Conservation (phyloP, 768 basidiomycete species). For the Russula ochroleuca region DNA sequence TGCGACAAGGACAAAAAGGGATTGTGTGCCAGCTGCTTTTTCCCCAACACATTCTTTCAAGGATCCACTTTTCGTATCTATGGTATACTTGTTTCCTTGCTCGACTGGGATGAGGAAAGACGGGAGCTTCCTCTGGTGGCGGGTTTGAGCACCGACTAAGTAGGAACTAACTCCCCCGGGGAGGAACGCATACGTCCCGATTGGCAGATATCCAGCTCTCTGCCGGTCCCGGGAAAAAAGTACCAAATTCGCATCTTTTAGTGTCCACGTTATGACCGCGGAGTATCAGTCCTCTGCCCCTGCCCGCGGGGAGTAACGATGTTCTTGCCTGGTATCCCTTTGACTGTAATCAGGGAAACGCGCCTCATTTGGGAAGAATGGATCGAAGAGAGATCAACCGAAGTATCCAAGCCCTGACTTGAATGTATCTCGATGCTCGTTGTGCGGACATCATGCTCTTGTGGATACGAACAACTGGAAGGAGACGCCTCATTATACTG, state of each 20-base stretch:
- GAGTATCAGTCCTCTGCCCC: not conserved
- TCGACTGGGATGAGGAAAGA: too few relatives aligned
- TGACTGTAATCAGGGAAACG: not conserved
- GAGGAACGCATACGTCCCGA: too few relatives aligned
- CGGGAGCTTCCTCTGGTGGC: too few relatives aligned
- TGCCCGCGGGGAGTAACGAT: too few relatives aligned
- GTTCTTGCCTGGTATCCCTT: not conserved
- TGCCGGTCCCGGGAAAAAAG: not conserved
- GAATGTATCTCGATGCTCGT: not conserved
- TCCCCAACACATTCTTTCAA: too few relatives aligned
- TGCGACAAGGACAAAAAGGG: too few relatives aligned
- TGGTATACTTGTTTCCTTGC: too few relatives aligned
- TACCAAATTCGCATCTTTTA: not conserved
- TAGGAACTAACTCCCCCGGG: too few relatives aligned
- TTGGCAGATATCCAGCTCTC: too few relatives aligned
- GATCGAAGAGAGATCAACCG: not conserved
- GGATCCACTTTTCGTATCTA: too few relatives aligned
- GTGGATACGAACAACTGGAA: not conserved
- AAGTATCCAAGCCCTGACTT: not conserved
- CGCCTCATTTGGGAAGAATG: not conserved
- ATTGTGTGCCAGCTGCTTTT: too few relatives aligned
- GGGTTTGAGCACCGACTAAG: too few relatives aligned
- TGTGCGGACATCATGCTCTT: conserved; percentile 14
- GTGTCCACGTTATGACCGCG: not conserved
- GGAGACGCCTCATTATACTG: not conserved